These are phyloP conservation scores for Phlegmacium glaucopus DNA, from an alignment of 768 basidiomycete genomes.

Conservation along the genomic window DNA sequence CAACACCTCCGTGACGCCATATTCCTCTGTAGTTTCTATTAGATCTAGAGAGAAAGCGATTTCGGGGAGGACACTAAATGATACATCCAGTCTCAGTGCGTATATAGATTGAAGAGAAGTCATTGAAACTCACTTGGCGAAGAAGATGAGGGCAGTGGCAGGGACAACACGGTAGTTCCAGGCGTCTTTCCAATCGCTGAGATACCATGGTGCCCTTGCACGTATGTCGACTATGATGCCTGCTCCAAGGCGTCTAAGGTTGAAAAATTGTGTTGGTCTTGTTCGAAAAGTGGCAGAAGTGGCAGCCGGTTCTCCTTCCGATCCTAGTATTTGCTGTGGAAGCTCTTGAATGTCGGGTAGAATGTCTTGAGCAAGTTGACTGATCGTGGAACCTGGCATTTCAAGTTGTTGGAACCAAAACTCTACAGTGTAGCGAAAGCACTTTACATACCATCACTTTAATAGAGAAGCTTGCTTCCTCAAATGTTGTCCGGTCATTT, in stretches of 20 bases:
- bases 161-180: slow-evolving; percentile 91
- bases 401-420: too few species aligned
- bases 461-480: too few species aligned
- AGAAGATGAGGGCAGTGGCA: slow-evolving; percentile 82
- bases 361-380: not conserved
- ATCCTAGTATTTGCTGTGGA: slow-evolving; percentile 1
- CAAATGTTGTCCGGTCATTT: too few species aligned
- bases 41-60: slow-evolving; percentile 91
- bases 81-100: not conserved
- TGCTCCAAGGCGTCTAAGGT: slow-evolving; percentile 37
- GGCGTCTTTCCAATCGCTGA: slow-evolving; percentile 86
- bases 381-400: too few species aligned
- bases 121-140: slow-evolving; percentile 59
- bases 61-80: slow-evolving; percentile 72
- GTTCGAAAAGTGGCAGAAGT: slow-evolving; percentile 11
- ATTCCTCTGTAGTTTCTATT: slow-evolving; percentile 86
- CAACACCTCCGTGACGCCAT: slow-evolving; percentile 87
- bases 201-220: slow-evolving; percentile 74
- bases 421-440: too few species aligned
- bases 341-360: slow-evolving; percentile 2
- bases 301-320: slow-evolving; percentile 8
- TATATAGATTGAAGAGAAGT: not conserved
- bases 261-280: slow-evolving; percentile 14
- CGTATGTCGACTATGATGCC: slow-evolving; percentile 73
- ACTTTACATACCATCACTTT: too few species aligned